Evolutionary conservation across 148 eudicot species (phyloP).

Genomic region (Diospyros lotus): DNA sequence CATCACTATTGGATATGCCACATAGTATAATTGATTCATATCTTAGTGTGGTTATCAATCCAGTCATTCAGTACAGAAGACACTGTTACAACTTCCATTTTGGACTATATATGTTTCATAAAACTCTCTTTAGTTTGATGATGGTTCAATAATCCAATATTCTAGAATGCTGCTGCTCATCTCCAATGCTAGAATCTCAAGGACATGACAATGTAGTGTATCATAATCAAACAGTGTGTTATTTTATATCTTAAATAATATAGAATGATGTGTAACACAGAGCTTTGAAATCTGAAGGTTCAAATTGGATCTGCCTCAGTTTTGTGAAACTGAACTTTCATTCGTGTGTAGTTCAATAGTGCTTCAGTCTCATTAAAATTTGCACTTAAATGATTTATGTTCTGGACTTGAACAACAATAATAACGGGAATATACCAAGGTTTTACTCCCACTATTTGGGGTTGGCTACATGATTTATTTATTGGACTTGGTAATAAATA

Average conservation of each 20-base stretch:
- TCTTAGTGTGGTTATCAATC: too few species aligned
- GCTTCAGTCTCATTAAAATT: not conserved
- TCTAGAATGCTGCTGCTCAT: not conserved
- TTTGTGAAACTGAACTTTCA: not conserved
- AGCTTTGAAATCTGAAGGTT: not conserved
- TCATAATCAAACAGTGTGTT: too few species aligned
- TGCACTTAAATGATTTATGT: not conserved
- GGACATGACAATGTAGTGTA: not conserved
- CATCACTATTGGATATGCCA: too few species aligned
- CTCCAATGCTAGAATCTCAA: not conserved
- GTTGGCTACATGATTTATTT: too few species aligned
- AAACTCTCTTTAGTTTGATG: not conserved
- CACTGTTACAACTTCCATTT: too few species aligned
- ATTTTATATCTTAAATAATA: not conserved
- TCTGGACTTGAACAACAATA: too few species aligned
- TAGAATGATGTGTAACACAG: not conserved
- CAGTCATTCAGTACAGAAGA: too few species aligned
- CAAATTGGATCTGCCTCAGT: not conserved
- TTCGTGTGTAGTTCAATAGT: not conserved
- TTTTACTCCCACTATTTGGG: too few species aligned
- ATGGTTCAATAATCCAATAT: not conserved
- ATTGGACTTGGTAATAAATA: not conserved
- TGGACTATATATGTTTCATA: too few species aligned
- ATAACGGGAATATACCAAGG: too few species aligned
- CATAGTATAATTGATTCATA: too few species aligned